A percentile compares a stretch with the other conserved stretches of the same genome.
These are phyloP conservation scores for Geotrichum phurueaensis DNA, from an alignment of 1,139 yeast genomes.

Conservation along the genomic window DNA sequence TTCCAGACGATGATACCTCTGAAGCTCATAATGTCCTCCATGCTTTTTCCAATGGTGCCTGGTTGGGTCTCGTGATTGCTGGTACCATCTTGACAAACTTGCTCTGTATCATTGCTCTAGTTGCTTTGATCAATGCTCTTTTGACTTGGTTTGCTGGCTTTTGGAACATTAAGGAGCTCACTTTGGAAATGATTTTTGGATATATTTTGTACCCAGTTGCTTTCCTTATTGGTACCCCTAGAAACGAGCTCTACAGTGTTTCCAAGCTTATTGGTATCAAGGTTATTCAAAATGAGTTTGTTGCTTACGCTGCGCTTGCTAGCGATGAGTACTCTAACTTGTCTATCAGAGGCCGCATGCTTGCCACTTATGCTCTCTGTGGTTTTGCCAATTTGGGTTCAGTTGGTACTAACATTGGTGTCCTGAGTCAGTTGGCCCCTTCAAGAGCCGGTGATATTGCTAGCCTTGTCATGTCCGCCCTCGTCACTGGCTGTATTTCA, in stretches of 20 bases:
- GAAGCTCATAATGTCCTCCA: conserved; percentile 54
- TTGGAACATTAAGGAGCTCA: conserved; percentile 45
- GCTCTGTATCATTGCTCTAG: conserved; percentile 58
- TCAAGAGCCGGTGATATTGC: conserved; percentile 48
- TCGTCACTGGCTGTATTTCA: conserved; percentile 51
- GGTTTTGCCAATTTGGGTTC: conserved; percentile 64
- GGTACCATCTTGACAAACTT: conserved; percentile 56
- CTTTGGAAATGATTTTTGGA: conserved; percentile 53
- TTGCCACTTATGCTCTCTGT: conserved; percentile 61
- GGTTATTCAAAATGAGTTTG: conserved; percentile 60
- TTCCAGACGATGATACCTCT: conserved; percentile 42
- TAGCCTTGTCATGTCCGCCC: conserved; percentile 45
- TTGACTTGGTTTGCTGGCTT: conserved; percentile 60
- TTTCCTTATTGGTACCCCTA: conserved; percentile 57
- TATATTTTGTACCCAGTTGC: conserved; percentile 58
- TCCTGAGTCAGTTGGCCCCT: conserved; percentile 54
- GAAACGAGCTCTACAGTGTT: conserved; percentile 49
- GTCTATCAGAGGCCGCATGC: conserved; percentile 50
- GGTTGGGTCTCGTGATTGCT: conserved; percentile 55
- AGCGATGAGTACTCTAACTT: conserved; percentile 44
- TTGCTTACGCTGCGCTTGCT: conserved; percentile 46
- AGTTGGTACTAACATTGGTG: conserved; percentile 60
- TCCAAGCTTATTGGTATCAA: conserved; percentile 53
- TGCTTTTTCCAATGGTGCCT: conserved; percentile 60
- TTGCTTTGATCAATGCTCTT: conserved; percentile 53